A percentile compares a stretch with the other conserved stretches of the same genome.
These are phyloP conservation scores for Colletotrichum sublineola DNA, from an alignment of 2,329 filamentous ascomycete genomes.

Conservation along the genomic window DNA sequence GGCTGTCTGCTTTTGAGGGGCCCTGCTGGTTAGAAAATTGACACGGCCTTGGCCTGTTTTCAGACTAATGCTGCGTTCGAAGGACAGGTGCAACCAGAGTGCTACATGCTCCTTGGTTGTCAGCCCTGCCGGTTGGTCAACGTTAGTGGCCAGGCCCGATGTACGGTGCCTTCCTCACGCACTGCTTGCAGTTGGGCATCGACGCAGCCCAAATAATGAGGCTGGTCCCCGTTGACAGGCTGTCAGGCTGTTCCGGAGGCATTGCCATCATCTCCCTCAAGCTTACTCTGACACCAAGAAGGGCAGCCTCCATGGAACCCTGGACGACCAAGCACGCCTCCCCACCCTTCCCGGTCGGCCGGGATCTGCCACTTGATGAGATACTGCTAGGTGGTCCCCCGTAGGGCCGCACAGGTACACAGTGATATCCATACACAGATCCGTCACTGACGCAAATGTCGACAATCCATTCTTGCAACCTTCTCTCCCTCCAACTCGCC, in stretches of 20 bases:
- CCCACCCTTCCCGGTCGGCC: neutral
- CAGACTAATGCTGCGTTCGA: neutral
- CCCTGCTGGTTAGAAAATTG: constrained; percentile 18
- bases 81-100: neutral
- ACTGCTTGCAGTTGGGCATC: constrained; percentile 41
- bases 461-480: constrained; percentile 11
- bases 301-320: constrained; percentile 29
- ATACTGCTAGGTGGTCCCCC: too few species aligned
- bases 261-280: constrained; percentile 29
- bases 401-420: too few species aligned
- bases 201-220: constrained; percentile 44
- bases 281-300: constrained; percentile 19
- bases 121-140: constrained; percentile 29
- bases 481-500: constrained; percentile 22
- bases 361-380: neutral
- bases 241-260: constrained; percentile 25
- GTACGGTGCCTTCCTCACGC: constrained; percentile 15
- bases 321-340: constrained; percentile 25
- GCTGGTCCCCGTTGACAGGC: constrained; percentile 39
- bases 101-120: constrained; percentile 2
- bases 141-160: constrained; percentile 19
- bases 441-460: neutral
- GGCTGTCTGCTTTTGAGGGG: constrained; percentile 3
- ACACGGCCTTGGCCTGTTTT: constrained; percentile 14
- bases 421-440: neutral